These are phyloP conservation scores for Cryphonectria parasitica DNA, from an alignment of 2,329 filamentous ascomycete species.

Conservation along the genomic window DNA sequence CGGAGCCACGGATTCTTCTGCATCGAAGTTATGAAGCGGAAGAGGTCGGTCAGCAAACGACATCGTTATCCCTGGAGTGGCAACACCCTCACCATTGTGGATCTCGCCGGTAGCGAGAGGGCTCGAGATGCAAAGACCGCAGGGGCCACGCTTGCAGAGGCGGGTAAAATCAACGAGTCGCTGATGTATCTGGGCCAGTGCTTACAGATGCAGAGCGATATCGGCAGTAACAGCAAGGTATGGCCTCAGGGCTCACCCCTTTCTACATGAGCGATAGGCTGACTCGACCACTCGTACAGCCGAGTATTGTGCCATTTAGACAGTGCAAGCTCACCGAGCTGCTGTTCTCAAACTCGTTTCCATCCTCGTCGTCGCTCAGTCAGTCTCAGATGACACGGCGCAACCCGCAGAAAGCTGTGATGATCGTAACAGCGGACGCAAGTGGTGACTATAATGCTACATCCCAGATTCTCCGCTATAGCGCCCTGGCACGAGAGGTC, in stretches of 20 bases:
- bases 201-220: conserved; percentile 89
- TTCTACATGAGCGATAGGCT: conserved; percentile 9
- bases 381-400: conserved; percentile 53
- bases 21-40: conserved; percentile 87
- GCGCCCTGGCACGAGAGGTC: conserved; percentile 87
- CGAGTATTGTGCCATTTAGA: conserved; percentile 75
- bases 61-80: conserved; percentile 69
- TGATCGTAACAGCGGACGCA: conserved; percentile 96
- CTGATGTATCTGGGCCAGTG: conserved; percentile 98
- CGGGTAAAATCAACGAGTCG: conserved; percentile 97
- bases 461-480: conserved; percentile 93
- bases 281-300: conserved; percentile 46
- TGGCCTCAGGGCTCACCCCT: conserved; percentile 13
- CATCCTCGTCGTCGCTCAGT: conserved; percentile 52
- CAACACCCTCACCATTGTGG: conserved; percentile 83
- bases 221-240: conserved; percentile 75
- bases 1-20: conserved; percentile 96
- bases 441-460: conserved; percentile 95
- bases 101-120: conserved; percentile 90
- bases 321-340: conserved; percentile 87
- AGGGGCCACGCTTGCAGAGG: conserved; percentile 88
- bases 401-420: conserved; percentile 83
- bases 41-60: conserved; percentile 41
- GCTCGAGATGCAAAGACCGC: conserved; percentile 93
- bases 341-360: conserved; percentile 87